phyloP scores from a whole-genome alignment of 2,329 filamentous ascomycete genomes.

The Epicoccum nigrum region DNA sequence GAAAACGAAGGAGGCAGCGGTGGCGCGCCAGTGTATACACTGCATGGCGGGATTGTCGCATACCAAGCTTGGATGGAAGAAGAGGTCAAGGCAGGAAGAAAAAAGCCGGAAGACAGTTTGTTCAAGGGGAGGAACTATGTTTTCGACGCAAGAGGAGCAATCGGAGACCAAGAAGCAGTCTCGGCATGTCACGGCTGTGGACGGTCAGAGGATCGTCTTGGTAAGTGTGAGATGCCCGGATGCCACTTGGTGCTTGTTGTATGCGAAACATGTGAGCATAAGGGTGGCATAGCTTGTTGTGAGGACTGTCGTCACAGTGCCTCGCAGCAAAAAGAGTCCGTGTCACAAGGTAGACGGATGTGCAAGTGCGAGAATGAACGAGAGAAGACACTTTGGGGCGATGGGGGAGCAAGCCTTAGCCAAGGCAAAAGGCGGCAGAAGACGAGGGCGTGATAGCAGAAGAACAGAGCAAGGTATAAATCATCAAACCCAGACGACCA shows the following conservation, averaged over 20 bases:
- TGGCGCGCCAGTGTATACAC: conserved; percentile 23
- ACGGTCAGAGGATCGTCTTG: conserved; percentile 19
- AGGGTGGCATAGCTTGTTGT: conserved; percentile 22
- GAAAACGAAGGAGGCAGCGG: background rate
- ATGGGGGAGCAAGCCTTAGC: conserved; percentile 16
- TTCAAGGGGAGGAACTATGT: conserved; percentile 36
- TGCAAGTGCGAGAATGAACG: conserved; percentile 28
- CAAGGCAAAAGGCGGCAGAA: background rate
- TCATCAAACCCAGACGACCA: too few species aligned
- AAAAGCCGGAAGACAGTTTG: conserved; percentile 23
- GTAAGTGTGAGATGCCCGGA: conserved; percentile 22
- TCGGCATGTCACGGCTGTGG: conserved; percentile 28
- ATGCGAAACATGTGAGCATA: conserved; percentile 23
- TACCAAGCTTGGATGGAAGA: conserved; percentile 32
- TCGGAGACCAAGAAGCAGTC: conserved; percentile 20
- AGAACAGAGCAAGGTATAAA: background rate
- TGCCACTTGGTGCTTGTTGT: conserved; percentile 32
- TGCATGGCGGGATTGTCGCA: conserved; percentile 31
- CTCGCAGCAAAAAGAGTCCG: background rate
- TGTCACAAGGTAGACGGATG: conserved; percentile 14
- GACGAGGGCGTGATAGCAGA: background rate
- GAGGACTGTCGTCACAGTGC: conserved; percentile 19
- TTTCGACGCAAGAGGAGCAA: conserved; percentile 32
- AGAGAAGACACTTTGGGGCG: conserved; percentile 27
- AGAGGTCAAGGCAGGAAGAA: conserved; percentile 24